These are phyloP conservation scores for Mrakiaceae sp. DNA, from an alignment of 1,284 basidiomycete genomes.

Conservation along the genomic window DNA sequence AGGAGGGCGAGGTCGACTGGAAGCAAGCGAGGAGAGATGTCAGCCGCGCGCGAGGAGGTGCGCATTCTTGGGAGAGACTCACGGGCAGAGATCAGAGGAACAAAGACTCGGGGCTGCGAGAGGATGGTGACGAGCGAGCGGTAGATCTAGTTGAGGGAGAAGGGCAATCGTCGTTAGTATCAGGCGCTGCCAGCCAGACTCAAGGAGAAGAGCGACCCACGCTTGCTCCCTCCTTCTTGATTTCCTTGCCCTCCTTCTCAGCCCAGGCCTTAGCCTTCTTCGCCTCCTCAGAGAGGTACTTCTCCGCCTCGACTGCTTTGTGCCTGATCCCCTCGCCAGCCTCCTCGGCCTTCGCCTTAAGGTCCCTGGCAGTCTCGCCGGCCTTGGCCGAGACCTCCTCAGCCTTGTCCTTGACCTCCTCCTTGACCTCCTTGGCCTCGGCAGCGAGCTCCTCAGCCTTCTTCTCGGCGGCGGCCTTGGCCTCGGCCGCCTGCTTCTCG, in stretches of 20 bases:
- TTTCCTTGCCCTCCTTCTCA: slow-evolving; percentile 11
- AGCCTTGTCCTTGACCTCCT: not conserved
- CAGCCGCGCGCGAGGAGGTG: not conserved
- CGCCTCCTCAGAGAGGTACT: not conserved
- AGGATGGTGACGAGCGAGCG: not conserved
- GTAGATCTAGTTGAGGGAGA: slow-evolving; percentile 1
- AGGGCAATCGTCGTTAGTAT: not conserved
- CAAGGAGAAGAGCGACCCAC: not conserved
- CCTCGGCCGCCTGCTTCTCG: not conserved
- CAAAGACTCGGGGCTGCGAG: slow-evolving; percentile 13
- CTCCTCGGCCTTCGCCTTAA: not conserved
- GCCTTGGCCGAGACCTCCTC: not conserved
- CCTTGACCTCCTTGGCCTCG: not conserved
- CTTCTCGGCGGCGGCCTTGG: not conserved
- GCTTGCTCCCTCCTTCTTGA: not conserved
- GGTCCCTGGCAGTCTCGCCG: not conserved
- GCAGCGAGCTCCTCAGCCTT: not conserved
- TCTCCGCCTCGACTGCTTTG: not conserved
- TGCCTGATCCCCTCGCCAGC: not conserved
- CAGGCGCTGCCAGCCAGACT: too few relatives aligned
- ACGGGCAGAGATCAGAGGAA: slow-evolving; percentile 13
- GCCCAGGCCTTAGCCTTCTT: slow-evolving; percentile 5
- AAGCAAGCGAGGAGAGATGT: not conserved
- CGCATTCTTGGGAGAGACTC: not conserved
- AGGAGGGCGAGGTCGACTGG: slow-evolving; percentile 9